Conservation (phyloP, 768 basidiomycete genomes). For the Agaricus blazei region DNA sequence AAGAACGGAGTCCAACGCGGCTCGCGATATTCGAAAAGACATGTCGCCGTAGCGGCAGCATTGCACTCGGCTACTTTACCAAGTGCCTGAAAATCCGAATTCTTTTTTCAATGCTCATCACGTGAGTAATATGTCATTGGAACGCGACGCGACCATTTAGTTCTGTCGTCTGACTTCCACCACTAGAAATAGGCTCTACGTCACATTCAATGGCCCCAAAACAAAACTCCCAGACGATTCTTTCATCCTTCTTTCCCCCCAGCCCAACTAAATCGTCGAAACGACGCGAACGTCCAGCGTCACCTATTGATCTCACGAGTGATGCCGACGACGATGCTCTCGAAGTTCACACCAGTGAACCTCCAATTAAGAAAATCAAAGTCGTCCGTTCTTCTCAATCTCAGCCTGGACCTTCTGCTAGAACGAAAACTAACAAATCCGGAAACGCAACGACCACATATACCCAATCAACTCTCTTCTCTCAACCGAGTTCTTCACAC, state of each 20-base stretch:
- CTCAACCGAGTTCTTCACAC: not conserved
- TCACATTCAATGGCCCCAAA: slow-evolving; percentile 14
- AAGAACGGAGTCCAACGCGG: not conserved
- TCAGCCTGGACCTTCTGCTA: not conserved
- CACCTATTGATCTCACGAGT: slow-evolving; percentile 51
- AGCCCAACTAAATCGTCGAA: slow-evolving; percentile 21
- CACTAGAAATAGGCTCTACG: not conserved
- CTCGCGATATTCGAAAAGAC: slow-evolving; percentile 4
- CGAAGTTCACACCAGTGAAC: slow-evolving; percentile 25
- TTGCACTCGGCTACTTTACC: not conserved
- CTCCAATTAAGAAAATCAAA: slow-evolving; percentile 12
- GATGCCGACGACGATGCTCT: slow-evolving; percentile 27
- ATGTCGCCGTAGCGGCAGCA: slow-evolving; percentile 14
- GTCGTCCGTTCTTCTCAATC: slow-evolving; percentile 7
- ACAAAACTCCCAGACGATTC: slow-evolving; percentile 25
- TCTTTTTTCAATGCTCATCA: too few species aligned
- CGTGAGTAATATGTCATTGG: not conserved
- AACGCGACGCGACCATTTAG: not conserved
- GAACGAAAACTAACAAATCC: not conserved
- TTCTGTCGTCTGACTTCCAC: not conserved
- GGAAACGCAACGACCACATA: not conserved
- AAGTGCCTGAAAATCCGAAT: not conserved
- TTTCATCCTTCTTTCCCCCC: slow-evolving; percentile 36
- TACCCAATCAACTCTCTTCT: slow-evolving; percentile 3
- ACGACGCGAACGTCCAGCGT: slow-evolving; percentile 17